Evolutionary conservation across 331 rosid species (phyloP).

Genomic region (Quercus tomentella): DNA sequence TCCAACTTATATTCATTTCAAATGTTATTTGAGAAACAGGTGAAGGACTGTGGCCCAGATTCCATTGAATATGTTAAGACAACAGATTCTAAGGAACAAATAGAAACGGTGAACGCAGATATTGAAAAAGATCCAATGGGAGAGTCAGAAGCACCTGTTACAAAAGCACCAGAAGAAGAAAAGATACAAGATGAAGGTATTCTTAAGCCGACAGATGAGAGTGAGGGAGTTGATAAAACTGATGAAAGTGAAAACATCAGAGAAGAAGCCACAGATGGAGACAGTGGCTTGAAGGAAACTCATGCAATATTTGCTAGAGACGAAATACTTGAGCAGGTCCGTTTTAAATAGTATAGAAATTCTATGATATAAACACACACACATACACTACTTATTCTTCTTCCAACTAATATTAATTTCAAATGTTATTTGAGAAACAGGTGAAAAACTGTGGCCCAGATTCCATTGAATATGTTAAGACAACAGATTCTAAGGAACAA

Average conservation of each 20-base stretch:
- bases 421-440: too few relatives aligned
- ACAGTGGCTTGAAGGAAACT: neutral
- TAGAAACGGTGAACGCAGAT: neutral
- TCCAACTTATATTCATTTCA: too few relatives aligned
- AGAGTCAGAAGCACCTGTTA: neutral
- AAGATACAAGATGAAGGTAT: neutral
- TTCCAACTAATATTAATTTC: too few relatives aligned
- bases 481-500: too few relatives aligned
- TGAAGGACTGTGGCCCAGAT: slow-evolving; percentile 1
- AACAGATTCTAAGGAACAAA: slow-evolving; percentile 2
- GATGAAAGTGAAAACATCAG: neutral
- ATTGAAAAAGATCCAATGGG: neutral
- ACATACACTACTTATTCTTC: neutral
- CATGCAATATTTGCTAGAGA: neutral
- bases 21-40: slow-evolving; percentile 12
- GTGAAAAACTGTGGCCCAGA: too few relatives aligned
- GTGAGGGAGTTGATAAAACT: neutral
- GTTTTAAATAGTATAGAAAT: neutral
- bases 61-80: neutral
- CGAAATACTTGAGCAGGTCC: neutral
- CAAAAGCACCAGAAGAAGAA: neutral
- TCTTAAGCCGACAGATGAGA: neutral
- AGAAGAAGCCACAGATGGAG: slow-evolving; percentile 3
- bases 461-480: too few relatives aligned
- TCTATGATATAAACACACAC: neutral